Conservation (phyloP, 352 stramenopile genomes). For the Phytophthora aleatoria region DNA sequence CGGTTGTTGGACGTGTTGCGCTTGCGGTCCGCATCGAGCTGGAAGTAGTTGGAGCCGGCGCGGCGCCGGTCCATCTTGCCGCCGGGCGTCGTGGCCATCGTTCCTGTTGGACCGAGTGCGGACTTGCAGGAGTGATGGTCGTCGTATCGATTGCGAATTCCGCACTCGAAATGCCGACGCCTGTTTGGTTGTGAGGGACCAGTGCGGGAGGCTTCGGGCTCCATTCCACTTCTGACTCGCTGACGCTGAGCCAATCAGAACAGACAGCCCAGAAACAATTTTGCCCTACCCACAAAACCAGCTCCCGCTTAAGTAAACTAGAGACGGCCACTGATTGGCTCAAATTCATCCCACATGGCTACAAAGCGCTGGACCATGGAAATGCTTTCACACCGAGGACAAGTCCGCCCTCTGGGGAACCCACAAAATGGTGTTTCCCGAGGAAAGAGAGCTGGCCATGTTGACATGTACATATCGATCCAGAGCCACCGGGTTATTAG, state of each 20-base stretch:
- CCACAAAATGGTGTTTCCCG: neutral
- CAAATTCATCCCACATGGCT: constrained; percentile 1
- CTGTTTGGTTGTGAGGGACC: constrained; percentile 25
- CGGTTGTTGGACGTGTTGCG: constrained; percentile 60
- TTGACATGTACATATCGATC: neutral
- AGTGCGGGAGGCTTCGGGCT: constrained; percentile 5
- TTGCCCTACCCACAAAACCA: constrained; percentile 16
- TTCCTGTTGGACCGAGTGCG: neutral
- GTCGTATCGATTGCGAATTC: constrained; percentile 1
- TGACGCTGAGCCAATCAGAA: constrained; percentile 18
- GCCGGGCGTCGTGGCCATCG: constrained; percentile 42
- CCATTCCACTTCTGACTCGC: constrained; percentile 25
- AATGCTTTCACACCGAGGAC: neutral
- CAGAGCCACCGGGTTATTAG: neutral
- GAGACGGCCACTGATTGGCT: neutral
- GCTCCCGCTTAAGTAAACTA: constrained; percentile 29
- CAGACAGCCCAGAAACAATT: constrained; percentile 17
- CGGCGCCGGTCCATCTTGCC: constrained; percentile 62
- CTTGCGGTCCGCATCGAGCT: constrained; percentile 78
- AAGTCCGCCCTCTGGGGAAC: constrained; percentile 1
- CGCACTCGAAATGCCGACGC: constrained; percentile 18
- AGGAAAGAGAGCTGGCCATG: neutral
- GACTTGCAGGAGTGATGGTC: constrained; percentile 24
- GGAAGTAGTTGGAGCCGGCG: constrained; percentile 87
- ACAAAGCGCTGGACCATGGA: neutral